Conservation (phyloP, 441 rosid genomes). For the Pelargonium cotyledonis region DNA sequence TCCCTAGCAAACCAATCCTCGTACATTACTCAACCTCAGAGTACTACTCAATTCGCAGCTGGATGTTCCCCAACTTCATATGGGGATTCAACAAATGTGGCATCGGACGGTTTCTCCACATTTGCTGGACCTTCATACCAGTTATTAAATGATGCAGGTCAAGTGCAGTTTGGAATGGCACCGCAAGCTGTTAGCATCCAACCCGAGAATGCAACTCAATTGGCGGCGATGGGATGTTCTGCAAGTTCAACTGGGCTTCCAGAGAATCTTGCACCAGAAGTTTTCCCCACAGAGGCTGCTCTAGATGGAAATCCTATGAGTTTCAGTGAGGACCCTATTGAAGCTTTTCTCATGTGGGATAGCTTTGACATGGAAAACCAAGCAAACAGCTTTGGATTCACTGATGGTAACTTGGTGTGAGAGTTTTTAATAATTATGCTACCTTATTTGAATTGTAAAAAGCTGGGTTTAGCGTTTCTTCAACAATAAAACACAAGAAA, state of each 20-base stretch:
- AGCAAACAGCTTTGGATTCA: constrained; percentile 3
- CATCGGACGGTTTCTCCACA: background rate
- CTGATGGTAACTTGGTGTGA: background rate
- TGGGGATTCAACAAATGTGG: background rate
- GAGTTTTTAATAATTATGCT: background rate
- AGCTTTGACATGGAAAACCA: constrained; percentile 3
- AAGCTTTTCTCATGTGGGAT: constrained; percentile 13
- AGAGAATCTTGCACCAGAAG: constrained; percentile 9
- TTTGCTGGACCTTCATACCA: background rate
- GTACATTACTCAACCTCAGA: background rate
- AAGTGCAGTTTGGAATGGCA: background rate
- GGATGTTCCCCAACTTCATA: background rate
- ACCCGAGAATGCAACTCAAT: background rate
- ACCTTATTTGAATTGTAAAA: background rate
- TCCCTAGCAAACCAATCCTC: background rate
- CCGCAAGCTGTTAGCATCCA: constrained; percentile 8
- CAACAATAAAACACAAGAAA: too few species aligned
- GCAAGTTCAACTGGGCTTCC: constrained; percentile 1
- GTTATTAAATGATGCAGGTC: background rate
- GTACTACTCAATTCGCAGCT: too few species aligned
- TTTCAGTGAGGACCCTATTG: constrained; percentile 4
- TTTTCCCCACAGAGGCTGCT: constrained; percentile 1
- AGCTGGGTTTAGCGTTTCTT: too few species aligned
- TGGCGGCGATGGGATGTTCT: constrained; percentile 5
- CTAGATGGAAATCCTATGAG: background rate